These are phyloP conservation scores for Vaccinium macrocarpon DNA, from an alignment of 148 eudicot species.

Conservation along the genomic window DNA sequence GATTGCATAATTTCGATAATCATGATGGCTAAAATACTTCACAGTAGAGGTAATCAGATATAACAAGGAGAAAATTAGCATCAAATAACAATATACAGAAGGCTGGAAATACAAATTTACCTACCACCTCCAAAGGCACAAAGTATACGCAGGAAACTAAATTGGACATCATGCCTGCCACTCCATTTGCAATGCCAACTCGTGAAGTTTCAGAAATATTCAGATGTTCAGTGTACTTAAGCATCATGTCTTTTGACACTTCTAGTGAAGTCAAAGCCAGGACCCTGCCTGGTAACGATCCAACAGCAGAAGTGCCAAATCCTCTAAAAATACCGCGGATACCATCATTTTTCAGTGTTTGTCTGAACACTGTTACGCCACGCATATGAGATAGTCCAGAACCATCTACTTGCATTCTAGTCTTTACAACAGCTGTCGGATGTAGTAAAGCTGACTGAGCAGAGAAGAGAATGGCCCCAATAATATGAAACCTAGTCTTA, in stretches of 20 bases:
- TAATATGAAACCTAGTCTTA: constrained; percentile 65
- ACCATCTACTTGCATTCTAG: constrained; percentile 73
- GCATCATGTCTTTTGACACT: constrained; percentile 58
- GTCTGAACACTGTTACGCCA: constrained; percentile 50
- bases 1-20: neutral
- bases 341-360: constrained; percentile 59
- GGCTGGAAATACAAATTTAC: constrained; percentile 22
- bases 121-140: constrained; percentile 87
- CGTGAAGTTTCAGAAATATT: constrained; percentile 67
- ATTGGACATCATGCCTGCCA: constrained; percentile 81
- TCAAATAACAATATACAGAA: neutral
- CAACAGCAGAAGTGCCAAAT: constrained; percentile 72
- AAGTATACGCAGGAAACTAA: constrained; percentile 58
- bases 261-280: constrained; percentile 68
- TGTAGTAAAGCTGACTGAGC: constrained; percentile 62
- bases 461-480: constrained; percentile 72
- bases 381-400: constrained; percentile 40
- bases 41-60: neutral
- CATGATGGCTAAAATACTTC: neutral
- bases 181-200: constrained; percentile 66
- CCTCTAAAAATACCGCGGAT: constrained; percentile 69
- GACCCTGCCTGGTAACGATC: constrained; percentile 70
- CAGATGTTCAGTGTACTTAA: constrained; percentile 49
- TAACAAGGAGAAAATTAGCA: neutral
- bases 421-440: constrained; percentile 72